Evolutionary conservation across 208 protist species (phyloP).

Genomic region (Acanthamoeba pearcei): DNA sequence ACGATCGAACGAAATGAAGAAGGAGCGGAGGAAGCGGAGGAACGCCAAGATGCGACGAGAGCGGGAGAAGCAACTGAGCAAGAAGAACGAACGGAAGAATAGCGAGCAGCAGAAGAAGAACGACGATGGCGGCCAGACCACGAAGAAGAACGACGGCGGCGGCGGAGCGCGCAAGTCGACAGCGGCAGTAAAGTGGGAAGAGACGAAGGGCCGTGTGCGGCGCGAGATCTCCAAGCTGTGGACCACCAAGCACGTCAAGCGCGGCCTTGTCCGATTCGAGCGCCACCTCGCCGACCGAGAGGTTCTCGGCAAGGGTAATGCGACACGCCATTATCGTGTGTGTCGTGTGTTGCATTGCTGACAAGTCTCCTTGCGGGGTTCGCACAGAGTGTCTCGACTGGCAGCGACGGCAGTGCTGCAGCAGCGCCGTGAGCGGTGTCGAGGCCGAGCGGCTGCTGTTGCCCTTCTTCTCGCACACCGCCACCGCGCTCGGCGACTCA

Average conservation of each 20-base stretch:
- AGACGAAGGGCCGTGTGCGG: background rate
- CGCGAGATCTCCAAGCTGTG: slow-evolving; percentile 19
- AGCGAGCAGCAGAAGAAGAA: background rate
- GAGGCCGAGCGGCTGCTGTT: background rate
- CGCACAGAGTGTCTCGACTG: background rate
- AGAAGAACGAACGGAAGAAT: background rate
- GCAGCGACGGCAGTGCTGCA: slow-evolving; percentile 28
- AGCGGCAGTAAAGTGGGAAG: background rate
- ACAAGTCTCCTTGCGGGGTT: background rate
- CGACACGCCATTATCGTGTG: too few relatives aligned
- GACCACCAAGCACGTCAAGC: slow-evolving; percentile 24
- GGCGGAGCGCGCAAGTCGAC: background rate
- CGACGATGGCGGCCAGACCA: background rate
- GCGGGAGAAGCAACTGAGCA: background rate
- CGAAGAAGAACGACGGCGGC: background rate
- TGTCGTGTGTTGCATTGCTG: background rate
- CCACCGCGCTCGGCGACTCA: background rate
- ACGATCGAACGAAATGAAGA: background rate
- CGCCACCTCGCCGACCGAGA: slow-evolving; percentile 32
- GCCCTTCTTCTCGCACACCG: slow-evolving; percentile 22
- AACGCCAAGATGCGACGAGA: background rate
- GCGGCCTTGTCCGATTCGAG: background rate
- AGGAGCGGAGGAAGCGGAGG: background rate
- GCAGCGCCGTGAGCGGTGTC: background rate
- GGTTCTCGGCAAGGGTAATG: background rate